Evolutionary conservation across 140 eudicot genomes (phyloP), one percentile per base, ranked within the genome.

Genomic region (Flaveria floridana): DNA sequence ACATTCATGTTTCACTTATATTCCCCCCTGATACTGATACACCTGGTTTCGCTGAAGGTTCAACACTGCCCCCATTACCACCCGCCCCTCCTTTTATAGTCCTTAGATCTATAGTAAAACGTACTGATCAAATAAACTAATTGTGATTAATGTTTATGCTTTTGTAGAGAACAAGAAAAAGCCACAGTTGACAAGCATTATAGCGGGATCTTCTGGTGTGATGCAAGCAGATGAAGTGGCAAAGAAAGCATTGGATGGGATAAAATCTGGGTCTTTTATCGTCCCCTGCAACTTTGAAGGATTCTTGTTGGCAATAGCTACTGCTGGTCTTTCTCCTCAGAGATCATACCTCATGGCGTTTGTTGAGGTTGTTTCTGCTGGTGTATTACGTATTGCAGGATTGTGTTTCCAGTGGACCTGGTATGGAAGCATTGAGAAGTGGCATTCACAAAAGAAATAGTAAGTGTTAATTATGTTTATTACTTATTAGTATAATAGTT

Each of bases 11-110:
- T 65, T 87, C 95, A 1, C 94, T 89, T 65, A 84, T 93, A 69
- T 93, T 88, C 41, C 98, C 98, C 50, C 93, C 98, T 15, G 97
- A 90, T 66, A 93, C 98, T 0, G 97, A 93, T 19, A 93, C 98
- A 30, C 95, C 95, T 68, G 96, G 95, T 51, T 79, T 87, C 0
- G 80, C 42, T 0, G 88, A 85, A 92, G 98, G 98, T 92, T 68
- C 18, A 46, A 66, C 50, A 72, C 55, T 34, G 41, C 41, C 41
- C 41, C 41, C 25, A 1, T 11, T 0, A 44, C 50, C 50, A 44
- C 14, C 50, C 1, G 50, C 16, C 21, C 15, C 41, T 46, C 62
- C 4, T 52, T 25, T 58, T 52, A 23, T 37, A 30, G 7, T 34
- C 70, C n/a, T 14, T 64, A 64, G 13, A 64, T 15, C 48, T 34